A percentile compares a stretch with the other conserved stretches of the same genome.
Conservation (phyloP, 495 filamentous ascomycete species). For the Copromyces sp. region DNA sequence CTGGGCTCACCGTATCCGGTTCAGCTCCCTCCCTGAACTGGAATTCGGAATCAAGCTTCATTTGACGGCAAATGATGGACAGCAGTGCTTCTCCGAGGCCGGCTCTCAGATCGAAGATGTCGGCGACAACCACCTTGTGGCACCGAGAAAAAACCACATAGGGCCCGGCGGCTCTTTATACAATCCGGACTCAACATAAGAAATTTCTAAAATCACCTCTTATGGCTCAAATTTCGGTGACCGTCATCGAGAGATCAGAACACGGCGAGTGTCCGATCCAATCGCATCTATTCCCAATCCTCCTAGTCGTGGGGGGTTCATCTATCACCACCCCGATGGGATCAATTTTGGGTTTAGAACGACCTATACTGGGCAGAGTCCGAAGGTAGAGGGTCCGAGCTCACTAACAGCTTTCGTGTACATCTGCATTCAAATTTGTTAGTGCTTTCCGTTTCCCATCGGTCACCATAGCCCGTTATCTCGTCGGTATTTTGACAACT, state of each 20-base stretch:
- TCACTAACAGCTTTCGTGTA: not conserved
- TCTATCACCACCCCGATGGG: not conserved
- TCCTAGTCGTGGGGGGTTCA: not conserved
- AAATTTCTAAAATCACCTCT: not conserved
- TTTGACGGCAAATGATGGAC: not conserved
- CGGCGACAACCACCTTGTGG: not conserved
- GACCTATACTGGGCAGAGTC: not conserved
- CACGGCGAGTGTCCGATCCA: not conserved
- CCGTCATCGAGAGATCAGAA: not conserved
- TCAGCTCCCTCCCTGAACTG: not conserved
- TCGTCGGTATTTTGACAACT: not conserved
- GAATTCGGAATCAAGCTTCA: not conserved
- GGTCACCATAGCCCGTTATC: not conserved
- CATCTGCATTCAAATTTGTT: not conserved
- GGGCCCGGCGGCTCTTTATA: not conserved
- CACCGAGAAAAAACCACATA: not conserved
- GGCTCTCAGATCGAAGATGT: not conserved
- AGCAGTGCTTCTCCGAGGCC: not conserved
- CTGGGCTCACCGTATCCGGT: not conserved
- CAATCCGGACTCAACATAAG: not conserved
- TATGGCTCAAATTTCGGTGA: not conserved
- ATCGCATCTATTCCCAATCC: not conserved
- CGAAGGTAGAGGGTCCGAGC: not conserved
- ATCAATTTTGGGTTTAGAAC: too few relatives aligned
- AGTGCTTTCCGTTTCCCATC: not conserved